A percentile compares a stretch with the other conserved stretches of the same genome.
These are phyloP conservation scores for Phascolomyces articulosus DNA, from an alignment of 371 early-diverging fungal species.

Conservation along the genomic window DNA sequence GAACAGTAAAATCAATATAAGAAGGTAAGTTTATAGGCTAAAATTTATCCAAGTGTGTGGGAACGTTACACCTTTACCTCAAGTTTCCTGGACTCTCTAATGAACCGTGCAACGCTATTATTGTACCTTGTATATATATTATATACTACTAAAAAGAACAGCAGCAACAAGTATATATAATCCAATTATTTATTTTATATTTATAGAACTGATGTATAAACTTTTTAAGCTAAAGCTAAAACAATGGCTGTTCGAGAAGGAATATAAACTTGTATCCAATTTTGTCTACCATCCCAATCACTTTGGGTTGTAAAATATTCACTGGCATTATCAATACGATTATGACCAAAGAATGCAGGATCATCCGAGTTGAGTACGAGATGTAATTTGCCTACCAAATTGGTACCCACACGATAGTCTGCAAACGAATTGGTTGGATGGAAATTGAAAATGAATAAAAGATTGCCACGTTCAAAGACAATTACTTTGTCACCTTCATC, in stretches of 20 bases:
- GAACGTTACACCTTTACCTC: neutral
- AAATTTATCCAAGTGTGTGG: neutral
- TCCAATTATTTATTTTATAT: too few species aligned
- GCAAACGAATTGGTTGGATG: conserved; percentile 84
- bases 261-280: conserved; percentile 83
- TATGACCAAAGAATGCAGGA: conserved; percentile 79
- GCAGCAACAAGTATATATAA: too few species aligned
- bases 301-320: conserved; percentile 70
- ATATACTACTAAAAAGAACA: too few species aligned
- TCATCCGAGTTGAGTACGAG: conserved; percentile 84
- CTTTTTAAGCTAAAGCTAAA: conserved; percentile 24
- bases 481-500: conserved; percentile 92
- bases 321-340: conserved; percentile 65
- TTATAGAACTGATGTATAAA: too few species aligned
- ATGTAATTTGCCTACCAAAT: conserved; percentile 69
- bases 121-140: too few species aligned
- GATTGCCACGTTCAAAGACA: conserved; percentile 88
- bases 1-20: too few species aligned
- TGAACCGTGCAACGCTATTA: neutral
- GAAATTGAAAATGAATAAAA: conserved; percentile 94
- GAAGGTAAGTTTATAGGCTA: too few species aligned
- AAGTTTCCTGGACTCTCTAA: neutral
- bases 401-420: conserved; percentile 86
- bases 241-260: conserved; percentile 77
- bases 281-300: conserved; percentile 70